Base-by-base conservation (phyloP, 2,329 filamentous ascomycete genomes). In the Metarhizium brunneum region DNA sequence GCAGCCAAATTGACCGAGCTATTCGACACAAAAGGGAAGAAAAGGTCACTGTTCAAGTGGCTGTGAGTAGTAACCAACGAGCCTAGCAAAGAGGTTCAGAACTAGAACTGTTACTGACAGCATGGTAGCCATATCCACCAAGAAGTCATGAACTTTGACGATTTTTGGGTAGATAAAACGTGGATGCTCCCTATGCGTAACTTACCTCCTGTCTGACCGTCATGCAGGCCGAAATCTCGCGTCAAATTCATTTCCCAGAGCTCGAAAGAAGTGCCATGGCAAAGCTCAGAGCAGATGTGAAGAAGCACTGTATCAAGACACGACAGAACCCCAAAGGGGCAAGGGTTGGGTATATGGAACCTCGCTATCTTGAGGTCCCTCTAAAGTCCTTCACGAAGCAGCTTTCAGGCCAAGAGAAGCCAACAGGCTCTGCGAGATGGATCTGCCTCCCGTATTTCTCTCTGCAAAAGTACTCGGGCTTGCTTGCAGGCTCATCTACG, bases 391-490 rank as follows among this genome's bases (percentile, higher is more conserved):
- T 51, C 5, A 60, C 63, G 40, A 64, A 64, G 29, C 59, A 64
- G 29, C 36, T 29, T 13, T 20, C 38, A 5, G 47, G 55, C 1
- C 50, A 58, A 6, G 56, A 61, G 2, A 50, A 54, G 51, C 6
- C 60, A 53, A 52, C 52, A 42, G 50, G 57, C 10, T 53, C 60
- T 1, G 66, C 67, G 0, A 68, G 67, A 20, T 78, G 75, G 75
- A 59, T 77, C 2, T 76, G 73, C 35, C 63, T 78, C 14, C 77
- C 77, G 0, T 79, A 77, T 58, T 78, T 80, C 58, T 69, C 68
- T 2, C 66, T 79, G 0, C 69, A 76, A 52, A 67, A 68, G 29
- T 78, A 76, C 55, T 70, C 70, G 0, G 73, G 72, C 2, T 60
- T 74, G 2, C 61, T 66, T 2, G 64, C 64, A 6, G 65, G 65